Conservation (phyloP, 345 rosid species). For the Diplotaxis tenuifolia region DNA sequence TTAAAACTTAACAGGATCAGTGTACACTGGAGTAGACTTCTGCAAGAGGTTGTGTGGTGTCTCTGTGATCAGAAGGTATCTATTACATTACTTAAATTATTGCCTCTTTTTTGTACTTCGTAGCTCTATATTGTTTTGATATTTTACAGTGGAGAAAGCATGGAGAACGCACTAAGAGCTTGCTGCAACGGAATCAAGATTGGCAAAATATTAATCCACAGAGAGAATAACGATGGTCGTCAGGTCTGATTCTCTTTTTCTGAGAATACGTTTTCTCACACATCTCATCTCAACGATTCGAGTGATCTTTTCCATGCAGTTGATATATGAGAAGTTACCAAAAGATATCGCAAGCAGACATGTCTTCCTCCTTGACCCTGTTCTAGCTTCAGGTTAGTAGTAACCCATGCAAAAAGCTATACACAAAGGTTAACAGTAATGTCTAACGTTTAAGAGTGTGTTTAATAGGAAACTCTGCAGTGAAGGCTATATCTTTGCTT, state of each 20-base stretch:
- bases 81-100: not conserved
- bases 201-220: constrained; percentile 83
- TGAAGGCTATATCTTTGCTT: constrained; percentile 70
- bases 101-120: not conserved
- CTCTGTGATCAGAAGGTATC: constrained; percentile 83
- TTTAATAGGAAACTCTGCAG: constrained; percentile 66
- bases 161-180: not conserved
- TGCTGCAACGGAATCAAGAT: constrained; percentile 93
- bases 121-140: constrained; percentile 5
- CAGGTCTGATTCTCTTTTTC: constrained; percentile 46
- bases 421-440: not conserved
- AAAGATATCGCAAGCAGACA: constrained; percentile 80
- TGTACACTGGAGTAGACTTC: constrained; percentile 84
- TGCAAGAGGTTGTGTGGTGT: constrained; percentile 80
- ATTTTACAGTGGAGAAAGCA: not conserved
- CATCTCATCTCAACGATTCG: not conserved
- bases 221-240: constrained; percentile 67
- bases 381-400: constrained; percentile 82
- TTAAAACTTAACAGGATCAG: constrained; percentile 51
- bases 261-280: not conserved
- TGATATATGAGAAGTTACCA: constrained; percentile 90
- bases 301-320: constrained; percentile 45
- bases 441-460: constrained; percentile 12
- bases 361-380: constrained; percentile 81
- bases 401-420: not conserved